Evolutionary conservation across 306 rosid species (phyloP).

Genomic region (Malus domestica): DNA sequence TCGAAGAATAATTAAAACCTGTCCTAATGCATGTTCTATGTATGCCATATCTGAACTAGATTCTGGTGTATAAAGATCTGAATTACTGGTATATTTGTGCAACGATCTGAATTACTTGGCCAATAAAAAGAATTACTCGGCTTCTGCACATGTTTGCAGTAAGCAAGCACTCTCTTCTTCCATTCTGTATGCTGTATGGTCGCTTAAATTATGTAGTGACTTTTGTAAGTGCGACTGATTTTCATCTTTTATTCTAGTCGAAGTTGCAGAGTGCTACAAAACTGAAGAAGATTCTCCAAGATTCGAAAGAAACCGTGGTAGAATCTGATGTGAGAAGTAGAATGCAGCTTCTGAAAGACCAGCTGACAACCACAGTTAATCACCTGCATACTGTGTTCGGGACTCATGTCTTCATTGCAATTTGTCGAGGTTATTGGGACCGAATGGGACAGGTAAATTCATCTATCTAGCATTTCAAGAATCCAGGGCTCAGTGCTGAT

Average conservation of each 20-base stretch:
- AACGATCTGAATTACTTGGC: not conserved
- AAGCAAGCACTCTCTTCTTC: not conserved
- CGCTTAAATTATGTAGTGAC: not conserved
- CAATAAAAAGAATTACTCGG: not conserved
- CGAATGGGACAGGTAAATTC: slow-evolving; percentile 80
- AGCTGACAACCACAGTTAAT: slow-evolving; percentile 55
- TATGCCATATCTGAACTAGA: not conserved
- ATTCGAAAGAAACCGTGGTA: slow-evolving; percentile 70
- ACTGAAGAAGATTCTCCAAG: slow-evolving; percentile 89
- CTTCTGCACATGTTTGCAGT: not conserved
- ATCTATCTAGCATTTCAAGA: not conserved
- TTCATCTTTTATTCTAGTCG: slow-evolving; percentile 43
- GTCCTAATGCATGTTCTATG: not conserved
- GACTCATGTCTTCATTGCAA: slow-evolving; percentile 68
- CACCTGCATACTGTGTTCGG: slow-evolving; percentile 65
- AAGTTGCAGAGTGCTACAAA: slow-evolving; percentile 82
- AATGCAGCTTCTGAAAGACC: slow-evolving; percentile 82
- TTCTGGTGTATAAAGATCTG: not conserved
- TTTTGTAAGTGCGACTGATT: slow-evolving; percentile 11
- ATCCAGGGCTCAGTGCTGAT: not conserved
- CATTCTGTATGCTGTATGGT: not conserved
- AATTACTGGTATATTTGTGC: not conserved
- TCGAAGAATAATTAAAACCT: not conserved
- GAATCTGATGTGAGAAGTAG: slow-evolving; percentile 76
- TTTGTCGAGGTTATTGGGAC: slow-evolving; percentile 93